Base-by-base conservation (phyloP, 2,329 filamentous ascomycete genomes). In the Allantophomopsis cytisporea region DNA sequence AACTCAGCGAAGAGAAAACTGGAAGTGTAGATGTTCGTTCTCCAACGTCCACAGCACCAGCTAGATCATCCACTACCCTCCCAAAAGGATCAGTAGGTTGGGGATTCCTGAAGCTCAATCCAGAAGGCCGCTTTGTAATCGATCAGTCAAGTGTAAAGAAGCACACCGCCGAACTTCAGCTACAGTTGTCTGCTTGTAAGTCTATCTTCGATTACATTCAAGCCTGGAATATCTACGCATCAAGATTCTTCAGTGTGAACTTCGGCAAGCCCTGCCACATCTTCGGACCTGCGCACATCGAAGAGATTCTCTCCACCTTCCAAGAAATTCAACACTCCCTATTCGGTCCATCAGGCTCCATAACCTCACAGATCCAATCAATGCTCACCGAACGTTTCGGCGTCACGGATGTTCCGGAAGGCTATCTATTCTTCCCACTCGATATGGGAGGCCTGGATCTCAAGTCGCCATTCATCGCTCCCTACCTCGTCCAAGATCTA, bases 171-270 rank as follows among this genome's bases (percentile, higher is more conserved):
- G 71, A 77, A 51, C 61, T 77, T 11, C 60, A 62, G 31, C 62
- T 58, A 7, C 73, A 78, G 46, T 63, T 78, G 14, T 54, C 57
- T 2, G 62, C 66, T 16, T 72, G 69, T 48, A 63, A 63, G 37
- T 70, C 65, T 41, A 56, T 76, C 13, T 71, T 78, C 44, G 60
- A 68, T 31, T 76, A 69, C 62, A 63, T 76, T 5, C 65, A 74
- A 43, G 69, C 69, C 2, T 76, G 71, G 63, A 76, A 76, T 47
- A 64, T 62, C 36, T 76, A 74, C 50, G 64, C 69, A 28, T 61
- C 59, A 12, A 61, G 65, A 2, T 76, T 76, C 53, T 73, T 76
- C 49, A 58, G 58, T 40, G 69, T 65, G 45, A 74, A 74, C 47
- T 74, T 76, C 44, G 70, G 65, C 7, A 63, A 63, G 39, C 64